Base-by-base conservation (phyloP, 1,284 basidiomycete genomes). In the Leccinum subfulvum region DNA sequence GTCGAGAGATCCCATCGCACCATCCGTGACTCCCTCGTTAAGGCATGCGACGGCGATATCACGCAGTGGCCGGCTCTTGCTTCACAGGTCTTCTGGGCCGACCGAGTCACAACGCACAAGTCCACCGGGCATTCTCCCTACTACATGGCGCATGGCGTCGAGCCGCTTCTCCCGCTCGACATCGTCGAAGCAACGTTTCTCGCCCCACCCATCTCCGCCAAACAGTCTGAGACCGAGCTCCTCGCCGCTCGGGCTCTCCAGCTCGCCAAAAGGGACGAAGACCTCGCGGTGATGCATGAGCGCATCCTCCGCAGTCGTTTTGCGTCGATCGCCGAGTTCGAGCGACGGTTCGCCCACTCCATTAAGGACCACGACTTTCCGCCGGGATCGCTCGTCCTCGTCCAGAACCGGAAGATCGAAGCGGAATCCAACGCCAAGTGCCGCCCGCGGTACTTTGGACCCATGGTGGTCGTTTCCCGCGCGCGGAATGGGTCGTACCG, bases 101-200 rank as follows among this genome's bases (percentile, higher is more conserved):
- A 64, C 3, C 37, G 21, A 0, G 56, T 64, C 4, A 64, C 62
- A 0, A 60, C n/a, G 1, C 10, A 7, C 14, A 57, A 49, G 13
- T 53, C 52, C 0, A 64, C 60, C 0, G 28, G 57, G 0, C 39
- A 56, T 10, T 68, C 66, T 1, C 69, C 68, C 0, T 73, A 64
- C 39, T 73, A 66, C 53, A 64, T 75, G 53, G 54, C 65, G 0
- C 71, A 73, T 54, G 72, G 73, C 5, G 62, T 68, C 1, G 66
- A 77, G 1, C 76, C 74, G 0, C 47, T 74, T 0, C 62, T 77
- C 0, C 76, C 71, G 0, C 68, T 77, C 21, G 73, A 77, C 56
- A 39, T 77, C 1, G 37, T 65, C 9, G 69, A 78, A 65, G 69
- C 72, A 2, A 75, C 73, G 0, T 77, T 71, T 56, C 54, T 77